Conservation (phyloP, 1,284 basidiomycete genomes). For the Coniferiporia weirii region DNA sequence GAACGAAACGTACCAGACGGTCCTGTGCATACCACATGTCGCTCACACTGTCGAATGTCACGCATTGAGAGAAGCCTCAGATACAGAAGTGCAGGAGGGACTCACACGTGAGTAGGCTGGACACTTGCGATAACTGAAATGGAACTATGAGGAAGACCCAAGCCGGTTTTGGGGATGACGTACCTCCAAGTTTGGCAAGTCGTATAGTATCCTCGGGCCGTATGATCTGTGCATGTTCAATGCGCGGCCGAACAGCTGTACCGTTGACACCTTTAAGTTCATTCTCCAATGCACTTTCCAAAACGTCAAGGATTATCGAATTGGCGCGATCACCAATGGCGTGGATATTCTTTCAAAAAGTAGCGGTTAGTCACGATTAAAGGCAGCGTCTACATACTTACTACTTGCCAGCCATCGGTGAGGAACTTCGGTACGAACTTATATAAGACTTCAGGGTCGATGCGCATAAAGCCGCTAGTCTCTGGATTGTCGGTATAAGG, state of each 20-base stretch:
- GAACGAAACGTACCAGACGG: slow-evolving; percentile 52
- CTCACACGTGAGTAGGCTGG: slow-evolving; percentile 87
- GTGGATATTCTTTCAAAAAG: slow-evolving; percentile 68
- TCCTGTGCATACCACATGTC: slow-evolving; percentile 90
- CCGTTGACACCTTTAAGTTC: slow-evolving; percentile 55
- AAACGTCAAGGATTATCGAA: slow-evolving; percentile 75
- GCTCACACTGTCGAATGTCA: slow-evolving; percentile 46
- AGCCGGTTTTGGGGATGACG: slow-evolving; percentile 20
- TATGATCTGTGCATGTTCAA: slow-evolving; percentile 93
- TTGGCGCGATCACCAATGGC: slow-evolving; percentile 92
- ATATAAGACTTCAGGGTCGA: slow-evolving; percentile 56
- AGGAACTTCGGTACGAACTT: slow-evolving; percentile 66
- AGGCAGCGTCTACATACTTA: slow-evolving; percentile 34
- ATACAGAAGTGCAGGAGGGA: slow-evolving; percentile 19
- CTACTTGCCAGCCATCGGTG: slow-evolving; percentile 76
- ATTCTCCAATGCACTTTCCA: slow-evolving; percentile 44
- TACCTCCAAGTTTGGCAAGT: slow-evolving; percentile 68
- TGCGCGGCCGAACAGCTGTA: slow-evolving; percentile 64
- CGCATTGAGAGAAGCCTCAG: not conserved
- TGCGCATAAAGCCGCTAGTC: slow-evolving; percentile 75
- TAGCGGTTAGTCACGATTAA: slow-evolving; percentile 1
- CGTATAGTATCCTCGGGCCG: slow-evolving; percentile 62
- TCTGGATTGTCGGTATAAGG: slow-evolving; percentile 79
- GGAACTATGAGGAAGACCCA: too few relatives aligned
- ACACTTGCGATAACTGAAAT: slow-evolving; percentile 80